phyloP scores from a whole-genome alignment of 306 rosid species.

The Gleditsia sinensis region DNA sequence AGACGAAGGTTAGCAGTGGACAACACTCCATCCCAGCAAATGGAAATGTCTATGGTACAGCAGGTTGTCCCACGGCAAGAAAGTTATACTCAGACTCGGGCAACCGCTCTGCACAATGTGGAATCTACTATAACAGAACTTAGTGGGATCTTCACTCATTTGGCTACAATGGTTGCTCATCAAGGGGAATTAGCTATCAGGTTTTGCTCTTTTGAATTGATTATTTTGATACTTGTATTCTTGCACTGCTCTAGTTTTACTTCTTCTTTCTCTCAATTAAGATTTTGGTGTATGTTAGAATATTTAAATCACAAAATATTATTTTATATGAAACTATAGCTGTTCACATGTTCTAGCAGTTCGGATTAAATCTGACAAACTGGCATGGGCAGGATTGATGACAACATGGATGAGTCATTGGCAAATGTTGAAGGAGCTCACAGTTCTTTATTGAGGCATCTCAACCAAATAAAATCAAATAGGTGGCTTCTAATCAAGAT shows the following conservation, averaged over 20 bases:
- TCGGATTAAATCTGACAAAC: conserved; percentile 35
- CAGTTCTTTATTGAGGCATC: conserved; percentile 82
- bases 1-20: conserved; percentile 93
- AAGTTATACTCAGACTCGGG: conserved; percentile 68
- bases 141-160: conserved; percentile 85
- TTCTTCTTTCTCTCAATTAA: conserved; percentile 6
- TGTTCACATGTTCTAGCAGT: conserved; percentile 27
- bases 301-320: background rate
- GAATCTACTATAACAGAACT: conserved; percentile 96
- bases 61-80: conserved; percentile 92
- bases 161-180: conserved; percentile 98
- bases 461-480: conserved; percentile 79
- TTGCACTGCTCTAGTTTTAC: background rate
- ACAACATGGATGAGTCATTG: conserved; percentile 90
- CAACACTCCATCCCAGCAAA: conserved; percentile 82
- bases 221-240: conserved; percentile 6
- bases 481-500: conserved; percentile 91
- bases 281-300: conserved; percentile 12
- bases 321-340: background rate
- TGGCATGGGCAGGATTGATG: conserved; percentile 74
- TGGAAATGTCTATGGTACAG: conserved; percentile 96
- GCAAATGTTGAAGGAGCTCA: conserved; percentile 94
- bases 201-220: conserved; percentile 48
- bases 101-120: conserved; percentile 83
- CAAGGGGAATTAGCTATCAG: conserved; percentile 99